Evolutionary conservation across 345 rosid genomes (phyloP), one percentile per base, ranked within the genome.

Genomic region (Murraya koenigii): DNA sequence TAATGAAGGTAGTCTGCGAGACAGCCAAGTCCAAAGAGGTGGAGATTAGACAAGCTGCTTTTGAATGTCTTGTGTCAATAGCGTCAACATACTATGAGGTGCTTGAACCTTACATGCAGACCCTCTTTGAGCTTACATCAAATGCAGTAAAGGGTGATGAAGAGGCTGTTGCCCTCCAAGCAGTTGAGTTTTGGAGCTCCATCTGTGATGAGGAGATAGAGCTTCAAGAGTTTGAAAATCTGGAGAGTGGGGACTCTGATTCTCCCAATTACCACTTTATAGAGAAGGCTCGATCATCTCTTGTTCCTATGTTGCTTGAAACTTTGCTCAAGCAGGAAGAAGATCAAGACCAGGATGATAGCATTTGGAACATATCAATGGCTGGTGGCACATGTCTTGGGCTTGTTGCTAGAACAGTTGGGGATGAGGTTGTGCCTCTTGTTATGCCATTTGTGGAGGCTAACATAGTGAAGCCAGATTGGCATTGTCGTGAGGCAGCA

Each of bases 141-240:
- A 94, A 91, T 63, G 98, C 93, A 35, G 94, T 96, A 3, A 96
- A 89, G 82, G 90, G 86, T 56, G 99, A 94, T 77, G 91, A 91
- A 75, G 99, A 96, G 85, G 85, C 88, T 8, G 97, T 96, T 79
- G 94, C 98, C 25, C 94, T 96, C 66, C 99, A 96, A 81, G 99
- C 98, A 35, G 81, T 96, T 55, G 99, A 96, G 84, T 96, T 95
- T 75, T 95, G 98, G 99, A 95, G 99, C 80, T 85, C 98, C 60
- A 95, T 95, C 75, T 95, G 99, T 55, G 99, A 96, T 77, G 98
- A 94, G 80, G 99, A 96, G 91, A 90, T 96, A 39, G 98, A 96
- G 71, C 89, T 92, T 72, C 96, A 92, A 79, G 99, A 96, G 79
- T 91, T 84, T 80, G 97, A 81, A 75, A 85, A 54, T 85, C 75